A percentile compares a stretch with the other conserved stretches of the same genome.
These are phyloP conservation scores for Neckera pumila DNA, from an alignment of 225 moss, liverwort and hornwort genomes.

Conservation along the genomic window DNA sequence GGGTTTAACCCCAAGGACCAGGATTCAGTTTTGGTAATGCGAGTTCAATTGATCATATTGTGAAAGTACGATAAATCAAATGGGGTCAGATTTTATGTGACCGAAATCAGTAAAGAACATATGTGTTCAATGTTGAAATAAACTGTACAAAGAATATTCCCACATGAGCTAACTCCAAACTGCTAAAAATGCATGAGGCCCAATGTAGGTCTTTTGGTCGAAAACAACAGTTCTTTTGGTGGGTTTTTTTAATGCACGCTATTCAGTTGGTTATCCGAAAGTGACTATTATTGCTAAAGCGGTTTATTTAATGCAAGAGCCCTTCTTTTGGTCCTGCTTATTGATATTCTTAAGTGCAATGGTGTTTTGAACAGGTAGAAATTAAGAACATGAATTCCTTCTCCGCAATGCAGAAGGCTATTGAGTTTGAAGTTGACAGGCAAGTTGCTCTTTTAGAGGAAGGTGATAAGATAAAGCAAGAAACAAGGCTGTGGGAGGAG, in stretches of 20 bases:
- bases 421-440: constrained; percentile 89
- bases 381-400: constrained; percentile 99
- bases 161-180: not conserved
- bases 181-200: not conserved
- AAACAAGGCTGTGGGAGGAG: constrained; percentile 98
- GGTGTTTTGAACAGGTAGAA: constrained; percentile 63
- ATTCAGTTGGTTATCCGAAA: not conserved
- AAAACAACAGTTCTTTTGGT: not conserved
- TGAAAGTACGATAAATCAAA: not conserved
- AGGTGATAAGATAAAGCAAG: constrained; percentile 83
- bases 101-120: not conserved
- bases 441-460: constrained; percentile 67
- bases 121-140: not conserved
- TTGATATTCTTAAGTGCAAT: not conserved
- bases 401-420: constrained; percentile 96
- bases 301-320: not conserved
- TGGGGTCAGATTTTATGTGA: not conserved
- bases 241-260: not conserved
- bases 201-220: not conserved
- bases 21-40: not conserved
- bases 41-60: not conserved
- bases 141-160: not conserved
- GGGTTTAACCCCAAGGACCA: not conserved
- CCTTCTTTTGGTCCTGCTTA: not conserved
- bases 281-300: not conserved